Evolutionary conservation across 1,284 basidiomycete genomes (phyloP).

Genomic region (Tilletiaria anomala): DNA sequence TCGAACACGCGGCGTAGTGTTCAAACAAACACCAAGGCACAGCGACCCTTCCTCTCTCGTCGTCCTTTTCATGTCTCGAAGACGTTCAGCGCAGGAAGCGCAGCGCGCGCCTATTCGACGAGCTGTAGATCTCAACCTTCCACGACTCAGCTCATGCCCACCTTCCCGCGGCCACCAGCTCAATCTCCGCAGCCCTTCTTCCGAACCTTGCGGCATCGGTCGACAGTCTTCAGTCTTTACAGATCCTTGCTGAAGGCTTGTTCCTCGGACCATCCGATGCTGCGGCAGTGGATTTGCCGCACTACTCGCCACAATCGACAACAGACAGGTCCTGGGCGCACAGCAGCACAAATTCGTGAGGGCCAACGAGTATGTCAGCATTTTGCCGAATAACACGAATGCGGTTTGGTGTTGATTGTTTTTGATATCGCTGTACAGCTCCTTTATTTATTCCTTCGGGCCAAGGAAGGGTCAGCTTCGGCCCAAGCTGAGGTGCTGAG

Average conservation of each 20-base stretch:
- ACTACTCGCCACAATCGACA: slow-evolving; percentile 21
- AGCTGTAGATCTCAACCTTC: slow-evolving; percentile 4
- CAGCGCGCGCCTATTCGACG: not conserved
- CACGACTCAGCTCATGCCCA: not conserved
- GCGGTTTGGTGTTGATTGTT: no score
- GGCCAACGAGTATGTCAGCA: no score
- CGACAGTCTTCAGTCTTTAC: slow-evolving; percentile 11
- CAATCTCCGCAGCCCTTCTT: slow-evolving; percentile 3
- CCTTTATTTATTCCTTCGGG: no score
- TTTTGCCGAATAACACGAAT: no score
- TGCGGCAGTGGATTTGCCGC: slow-evolving; percentile 8
- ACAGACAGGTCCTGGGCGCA: no score
- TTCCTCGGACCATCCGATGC: slow-evolving; percentile 5
- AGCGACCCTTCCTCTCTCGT: not conserved
- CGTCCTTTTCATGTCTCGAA: not conserved
- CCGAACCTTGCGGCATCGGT: slow-evolving; percentile 4
- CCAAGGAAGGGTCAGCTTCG: no score
- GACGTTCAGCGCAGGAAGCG: not conserved
- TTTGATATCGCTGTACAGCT: no score
- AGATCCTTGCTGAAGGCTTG: not conserved
- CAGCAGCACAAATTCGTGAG: no score
- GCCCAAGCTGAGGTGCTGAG: no score
- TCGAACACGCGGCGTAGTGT: not conserved
- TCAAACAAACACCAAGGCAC: not conserved
- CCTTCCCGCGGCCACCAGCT: slow-evolving; percentile 1